phyloP scores from a whole-genome alignment of 1,284 basidiomycete genomes.

The Bjerkandera adusta region DNA sequence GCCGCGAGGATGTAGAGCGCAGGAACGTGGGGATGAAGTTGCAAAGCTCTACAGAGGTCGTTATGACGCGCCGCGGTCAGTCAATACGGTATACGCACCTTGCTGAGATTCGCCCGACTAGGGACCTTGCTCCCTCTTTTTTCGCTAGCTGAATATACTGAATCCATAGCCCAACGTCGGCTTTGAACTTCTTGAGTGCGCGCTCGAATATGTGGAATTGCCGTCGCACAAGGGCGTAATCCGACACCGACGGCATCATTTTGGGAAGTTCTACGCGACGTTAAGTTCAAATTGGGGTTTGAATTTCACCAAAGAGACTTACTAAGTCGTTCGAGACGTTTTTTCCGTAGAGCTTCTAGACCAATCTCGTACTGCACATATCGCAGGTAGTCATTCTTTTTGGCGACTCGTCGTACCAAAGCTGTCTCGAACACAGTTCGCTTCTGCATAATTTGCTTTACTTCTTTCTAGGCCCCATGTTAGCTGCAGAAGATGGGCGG shows the following conservation, averaged over 20 bases:
- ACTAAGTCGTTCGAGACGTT: constrained; percentile 75
- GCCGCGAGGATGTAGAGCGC: constrained; percentile 86
- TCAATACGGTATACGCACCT: constrained; percentile 62
- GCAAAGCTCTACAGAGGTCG: constrained; percentile 61
- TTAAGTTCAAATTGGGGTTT: neutral
- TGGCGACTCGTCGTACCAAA: constrained; percentile 79
- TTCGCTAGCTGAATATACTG: constrained; percentile 87
- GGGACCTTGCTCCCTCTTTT: constrained; percentile 74
- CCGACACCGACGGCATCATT: constrained; percentile 67
- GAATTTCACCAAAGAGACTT: constrained; percentile 29
- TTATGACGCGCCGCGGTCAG: neutral
- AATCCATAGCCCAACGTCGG: constrained; percentile 84
- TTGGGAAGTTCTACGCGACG: constrained; percentile 44
- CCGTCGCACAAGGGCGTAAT: constrained; percentile 78
- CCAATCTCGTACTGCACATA: constrained; percentile 94
- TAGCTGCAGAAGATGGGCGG: constrained; percentile 2
- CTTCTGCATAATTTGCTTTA: constrained; percentile 83
- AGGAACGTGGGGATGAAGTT: constrained; percentile 81
- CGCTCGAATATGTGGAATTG: constrained; percentile 92
- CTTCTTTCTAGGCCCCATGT: constrained; percentile 55
- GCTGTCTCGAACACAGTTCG: constrained; percentile 84
- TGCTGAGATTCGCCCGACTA: constrained; percentile 78
- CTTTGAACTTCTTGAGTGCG: constrained; percentile 86
- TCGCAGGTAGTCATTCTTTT: constrained; percentile 87
- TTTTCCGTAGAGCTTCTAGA: constrained; percentile 77